phyloP scores from a whole-genome alignment of 140 eudicot species.

The Cichorium intybus region DNA sequence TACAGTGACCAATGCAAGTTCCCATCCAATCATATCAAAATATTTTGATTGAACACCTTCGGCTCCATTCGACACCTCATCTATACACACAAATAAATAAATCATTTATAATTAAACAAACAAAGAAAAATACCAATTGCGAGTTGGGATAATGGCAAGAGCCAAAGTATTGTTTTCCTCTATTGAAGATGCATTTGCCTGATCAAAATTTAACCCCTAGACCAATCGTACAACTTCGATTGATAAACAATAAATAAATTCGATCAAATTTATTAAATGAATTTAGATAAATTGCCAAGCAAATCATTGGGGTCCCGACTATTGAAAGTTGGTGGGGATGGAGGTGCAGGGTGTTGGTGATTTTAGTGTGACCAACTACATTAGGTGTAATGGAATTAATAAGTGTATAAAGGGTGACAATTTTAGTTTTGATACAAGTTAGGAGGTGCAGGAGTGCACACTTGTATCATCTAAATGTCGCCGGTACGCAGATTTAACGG shows the following conservation, averaged over 20 bases:
- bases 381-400: no score
- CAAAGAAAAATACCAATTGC: conserved; percentile 23
- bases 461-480: no score
- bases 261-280: neutral
- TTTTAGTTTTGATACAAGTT: no score
- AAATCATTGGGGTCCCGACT: conserved; percentile 65
- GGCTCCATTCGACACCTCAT: conserved; percentile 37
- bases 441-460: no score
- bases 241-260: neutral
- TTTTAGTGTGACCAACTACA: no score
- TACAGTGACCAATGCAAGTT: conserved; percentile 93
- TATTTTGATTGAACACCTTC: conserved; percentile 50
- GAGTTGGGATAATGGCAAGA: conserved; percentile 82
- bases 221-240: conserved; percentile 3
- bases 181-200: conserved; percentile 52
- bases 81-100: conserved; percentile 28
- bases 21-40: conserved; percentile 93
- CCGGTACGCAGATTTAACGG: no score
- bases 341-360: no score
- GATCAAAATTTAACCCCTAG: conserved; percentile 64
- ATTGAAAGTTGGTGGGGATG: conserved; percentile 33
- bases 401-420: no score
- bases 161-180: conserved; percentile 93
- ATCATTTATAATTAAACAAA: neutral
- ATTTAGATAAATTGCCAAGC: conserved; percentile 43